These are phyloP conservation scores for Domatiomyces globalis DNA, from an alignment of 2,329 filamentous ascomycete species.

Conservation along the genomic window DNA sequence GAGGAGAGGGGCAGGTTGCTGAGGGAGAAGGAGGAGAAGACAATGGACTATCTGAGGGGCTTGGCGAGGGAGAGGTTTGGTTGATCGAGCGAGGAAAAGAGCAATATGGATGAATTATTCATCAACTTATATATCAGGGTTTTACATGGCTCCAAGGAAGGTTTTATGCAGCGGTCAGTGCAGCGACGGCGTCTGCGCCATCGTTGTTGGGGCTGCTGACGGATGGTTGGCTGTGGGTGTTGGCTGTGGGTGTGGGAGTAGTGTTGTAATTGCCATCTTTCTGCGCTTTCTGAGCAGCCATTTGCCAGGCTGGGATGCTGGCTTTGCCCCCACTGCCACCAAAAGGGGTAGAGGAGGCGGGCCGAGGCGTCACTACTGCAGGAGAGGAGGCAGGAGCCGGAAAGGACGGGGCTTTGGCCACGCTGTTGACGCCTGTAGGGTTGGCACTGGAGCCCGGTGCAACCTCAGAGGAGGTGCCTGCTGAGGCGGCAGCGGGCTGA, in stretches of 20 bases:
- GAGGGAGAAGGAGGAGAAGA: slow-evolving; percentile 65
- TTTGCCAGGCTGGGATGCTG: slow-evolving; percentile 67
- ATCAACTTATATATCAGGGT: background rate
- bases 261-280: slow-evolving; percentile 6
- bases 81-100: slow-evolving; percentile 1
- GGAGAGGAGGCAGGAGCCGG: slow-evolving; percentile 7
- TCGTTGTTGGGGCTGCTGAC: slow-evolving; percentile 8
- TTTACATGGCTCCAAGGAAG: background rate
- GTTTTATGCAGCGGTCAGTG: slow-evolving; percentile 9
- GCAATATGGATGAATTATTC: background rate
- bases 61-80: slow-evolving; percentile 71
- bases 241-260: slow-evolving; percentile 1
- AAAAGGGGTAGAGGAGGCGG: slow-evolving; percentile 7
- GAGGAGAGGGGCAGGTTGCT: slow-evolving; percentile 60
- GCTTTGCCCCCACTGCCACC: slow-evolving; percentile 35
- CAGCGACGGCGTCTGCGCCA: slow-evolving; percentile 17
- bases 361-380: slow-evolving; percentile 4
- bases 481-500: slow-evolving; percentile 16
- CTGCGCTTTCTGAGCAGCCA: slow-evolving; percentile 46
- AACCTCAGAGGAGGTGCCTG: slow-evolving; percentile 19
- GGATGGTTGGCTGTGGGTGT: slow-evolving; percentile 4
- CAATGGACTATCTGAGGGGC: slow-evolving; percentile 65
- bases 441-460: slow-evolving; percentile 2
- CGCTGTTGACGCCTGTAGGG: slow-evolving; percentile 3
- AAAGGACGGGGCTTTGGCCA: slow-evolving; percentile 10